Evolutionary conservation across 2,329 filamentous ascomycete species (phyloP).

Genomic region (Zelopaecilomyces penicillatus): DNA sequence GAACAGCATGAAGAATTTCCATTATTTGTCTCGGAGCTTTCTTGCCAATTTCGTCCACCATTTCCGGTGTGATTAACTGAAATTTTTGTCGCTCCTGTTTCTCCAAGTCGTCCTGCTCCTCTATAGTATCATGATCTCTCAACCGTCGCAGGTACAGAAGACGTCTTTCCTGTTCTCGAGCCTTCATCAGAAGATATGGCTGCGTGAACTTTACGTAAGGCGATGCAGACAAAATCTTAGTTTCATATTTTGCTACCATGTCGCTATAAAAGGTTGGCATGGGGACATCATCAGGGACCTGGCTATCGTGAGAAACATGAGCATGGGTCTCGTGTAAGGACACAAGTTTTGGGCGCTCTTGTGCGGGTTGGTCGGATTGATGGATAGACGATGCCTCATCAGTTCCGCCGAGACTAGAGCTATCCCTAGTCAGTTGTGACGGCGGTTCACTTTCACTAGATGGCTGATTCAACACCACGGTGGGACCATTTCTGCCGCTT

Average conservation of each 20-base stretch:
- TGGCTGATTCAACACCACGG: slow-evolving; percentile 26
- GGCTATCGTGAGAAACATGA: slow-evolving; percentile 39
- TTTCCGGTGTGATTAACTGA: slow-evolving; percentile 85
- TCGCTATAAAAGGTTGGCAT: slow-evolving; percentile 92
- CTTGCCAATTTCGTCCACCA: slow-evolving; percentile 79
- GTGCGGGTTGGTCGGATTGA: slow-evolving; percentile 14
- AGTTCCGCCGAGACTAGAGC: slow-evolving; percentile 16
- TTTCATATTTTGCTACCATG: slow-evolving; percentile 87
- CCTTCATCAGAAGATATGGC: slow-evolving; percentile 85
- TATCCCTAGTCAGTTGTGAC: slow-evolving; percentile 25
- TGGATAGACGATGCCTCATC: slow-evolving; percentile 20
- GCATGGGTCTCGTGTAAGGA: slow-evolving; percentile 37
- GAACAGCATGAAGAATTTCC: slow-evolving; percentile 88
- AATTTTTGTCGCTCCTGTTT: slow-evolving; percentile 64
- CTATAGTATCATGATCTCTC: slow-evolving; percentile 63
- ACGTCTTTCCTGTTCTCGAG: slow-evolving; percentile 81
- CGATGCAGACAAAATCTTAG: slow-evolving; percentile 86
- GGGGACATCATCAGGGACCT: slow-evolving; percentile 68
- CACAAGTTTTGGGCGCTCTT: slow-evolving; percentile 21
- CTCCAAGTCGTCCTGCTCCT: slow-evolving; percentile 50
- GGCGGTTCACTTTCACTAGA: slow-evolving; percentile 29
- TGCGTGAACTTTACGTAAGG: slow-evolving; percentile 94
- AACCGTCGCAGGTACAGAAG: slow-evolving; percentile 75
- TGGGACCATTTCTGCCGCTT: slow-evolving; percentile 19
- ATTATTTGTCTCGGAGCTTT: slow-evolving; percentile 79